Evolutionary conservation across 805 yeast genomes (phyloP), one percentile per base, ranked within the genome.

Genomic region (Candida dajiaensis): DNA sequence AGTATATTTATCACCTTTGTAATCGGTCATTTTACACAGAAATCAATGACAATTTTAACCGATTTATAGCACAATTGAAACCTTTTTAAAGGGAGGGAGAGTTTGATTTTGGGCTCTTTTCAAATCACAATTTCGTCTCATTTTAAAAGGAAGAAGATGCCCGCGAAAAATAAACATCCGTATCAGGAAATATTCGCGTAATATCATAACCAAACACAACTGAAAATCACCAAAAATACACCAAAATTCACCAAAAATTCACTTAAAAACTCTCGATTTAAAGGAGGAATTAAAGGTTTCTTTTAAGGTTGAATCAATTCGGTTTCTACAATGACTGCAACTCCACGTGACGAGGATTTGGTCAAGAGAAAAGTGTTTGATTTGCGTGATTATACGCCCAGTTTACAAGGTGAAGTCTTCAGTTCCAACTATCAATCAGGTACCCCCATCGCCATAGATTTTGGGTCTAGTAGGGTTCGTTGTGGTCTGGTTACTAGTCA

Each of bases 361-460:
- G n/a, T 28, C 3, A 26, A 42, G 40, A 49, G 61, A n/a, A 52
- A 47, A 15, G 53, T 58, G 16, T 58, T 47, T 38, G 54, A 51
- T 10, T 48, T 60, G n/a, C 45, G 54, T 9, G 64, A 58, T 35
- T 48, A 50, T 38, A 38, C 53, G 1, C 45, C 50, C n/a, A 31
- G 37, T 6, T 19, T 38, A 1, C 63, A 74, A 2, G 28, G 38
- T 15, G 80, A 78, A 60, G 76, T 79, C 0, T 72, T 78, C 63
- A 66, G 68, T 53, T 44, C 64, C 15, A 69, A 71, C 42, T 84
- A 84, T 66, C 58, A 65, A 36, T 42, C 67, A 1, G 78, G 78
- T 3, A 72, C 74, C 2, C 97, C 99, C 3, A 85, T 94, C 45
- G 96, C 92, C 13, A 71, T 94, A 10, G 99, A 94, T 66, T 71